Percentiles rank a stretch among this genome's conserved stretches.
Evolutionary conservation across 352 stramenopile species (phyloP).

Genomic region (Phytophthora boehmeriae): DNA sequence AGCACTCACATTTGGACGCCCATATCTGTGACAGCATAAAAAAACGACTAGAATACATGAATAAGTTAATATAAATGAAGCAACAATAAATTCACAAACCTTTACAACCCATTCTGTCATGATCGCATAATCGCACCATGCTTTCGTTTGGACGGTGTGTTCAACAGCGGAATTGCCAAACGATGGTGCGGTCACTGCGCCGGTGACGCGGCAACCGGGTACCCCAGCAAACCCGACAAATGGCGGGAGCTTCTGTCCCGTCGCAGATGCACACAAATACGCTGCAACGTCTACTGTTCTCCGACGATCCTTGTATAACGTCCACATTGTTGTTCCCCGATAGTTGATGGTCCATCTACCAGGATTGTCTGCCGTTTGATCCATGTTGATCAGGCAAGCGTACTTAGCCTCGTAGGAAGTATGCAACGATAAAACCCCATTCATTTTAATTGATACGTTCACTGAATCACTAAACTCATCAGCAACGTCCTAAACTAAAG

Average conservation of each 20-base stretch:
- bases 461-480: too few relatives aligned
- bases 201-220: background rate
- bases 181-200: background rate
- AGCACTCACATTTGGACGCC: too few relatives aligned
- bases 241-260: background rate
- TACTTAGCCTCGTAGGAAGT: background rate
- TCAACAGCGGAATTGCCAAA: background rate
- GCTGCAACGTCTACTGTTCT: background rate
- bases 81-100: too few relatives aligned
- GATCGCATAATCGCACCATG: conserved; percentile 3
- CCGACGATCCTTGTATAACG: conserved; percentile 2
- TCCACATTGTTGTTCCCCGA: conserved; percentile 1
- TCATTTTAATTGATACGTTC: too few relatives aligned
- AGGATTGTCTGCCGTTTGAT: conserved; percentile 11
- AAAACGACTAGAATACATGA: too few relatives aligned
- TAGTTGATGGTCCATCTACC: background rate
- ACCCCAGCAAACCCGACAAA: conserved; percentile 9
- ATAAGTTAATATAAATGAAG: too few relatives aligned
- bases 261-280: conserved; percentile 5
- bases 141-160: conserved; percentile 3
- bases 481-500: too few relatives aligned
- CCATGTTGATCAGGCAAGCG: conserved; percentile 4
- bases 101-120: too few relatives aligned
- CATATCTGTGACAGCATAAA: too few relatives aligned
- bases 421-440: too few relatives aligned